A percentile compares a stretch with the other conserved stretches of the same genome.
These are phyloP conservation scores for Tripterygium wilfordii DNA, from an alignment of 177 flowering plant species.

Conservation along the genomic window DNA sequence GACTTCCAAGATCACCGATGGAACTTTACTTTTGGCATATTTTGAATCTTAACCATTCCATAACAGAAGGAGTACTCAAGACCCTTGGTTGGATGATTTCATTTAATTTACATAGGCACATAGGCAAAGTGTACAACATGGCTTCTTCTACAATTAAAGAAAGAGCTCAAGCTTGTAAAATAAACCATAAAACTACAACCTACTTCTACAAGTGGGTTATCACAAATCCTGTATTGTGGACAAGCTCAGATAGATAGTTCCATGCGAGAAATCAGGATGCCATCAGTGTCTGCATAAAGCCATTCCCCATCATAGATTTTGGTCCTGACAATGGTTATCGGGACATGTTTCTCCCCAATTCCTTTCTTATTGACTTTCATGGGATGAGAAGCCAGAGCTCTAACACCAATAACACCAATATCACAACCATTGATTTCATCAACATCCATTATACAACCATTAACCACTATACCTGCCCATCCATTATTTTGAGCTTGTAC, in stretches of 20 bases:
- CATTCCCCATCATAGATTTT: slow-evolving; percentile 40
- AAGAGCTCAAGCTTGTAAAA: no score
- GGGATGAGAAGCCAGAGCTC: slow-evolving; percentile 37
- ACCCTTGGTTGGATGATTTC: no score
- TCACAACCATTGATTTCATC: slow-evolving; percentile 48
- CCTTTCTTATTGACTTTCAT: slow-evolving; percentile 44
- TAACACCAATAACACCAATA: slow-evolving; percentile 40
- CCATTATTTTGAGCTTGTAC: slow-evolving; percentile 43
- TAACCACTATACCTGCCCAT: slow-evolving; percentile 44
- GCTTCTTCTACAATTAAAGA: no score
- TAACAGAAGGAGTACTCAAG: no score
- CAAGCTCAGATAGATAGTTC: slow-evolving; percentile 27
- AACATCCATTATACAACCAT: slow-evolving; percentile 41
- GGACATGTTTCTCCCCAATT: slow-evolving; percentile 31
- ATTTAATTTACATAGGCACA: no score
- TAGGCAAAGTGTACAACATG: no score
- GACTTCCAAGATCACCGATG: slow-evolving; percentile 21
- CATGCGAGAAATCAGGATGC: slow-evolving; percentile 26
- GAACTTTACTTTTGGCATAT: slow-evolving; percentile 13
- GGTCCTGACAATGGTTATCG: slow-evolving; percentile 29
- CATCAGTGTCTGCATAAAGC: slow-evolving; percentile 50
- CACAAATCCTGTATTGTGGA: no score
- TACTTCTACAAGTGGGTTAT: no score
- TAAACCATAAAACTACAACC: no score
- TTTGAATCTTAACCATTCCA: no score